Evolutionary conservation across 805 yeast genomes (phyloP).

Genomic region (Ogataea glucozyma): DNA sequence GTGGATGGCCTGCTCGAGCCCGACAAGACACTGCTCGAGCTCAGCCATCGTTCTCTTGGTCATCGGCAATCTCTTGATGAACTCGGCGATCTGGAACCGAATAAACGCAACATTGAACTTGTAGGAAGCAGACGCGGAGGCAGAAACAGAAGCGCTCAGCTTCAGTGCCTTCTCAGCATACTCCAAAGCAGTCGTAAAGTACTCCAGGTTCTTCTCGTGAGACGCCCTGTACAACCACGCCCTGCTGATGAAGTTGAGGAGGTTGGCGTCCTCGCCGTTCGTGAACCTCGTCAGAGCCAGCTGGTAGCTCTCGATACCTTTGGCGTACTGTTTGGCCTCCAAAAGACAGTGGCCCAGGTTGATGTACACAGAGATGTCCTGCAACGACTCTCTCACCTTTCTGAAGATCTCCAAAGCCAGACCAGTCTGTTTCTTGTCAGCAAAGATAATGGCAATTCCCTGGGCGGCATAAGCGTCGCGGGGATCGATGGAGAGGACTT

Average conservation of each 20-base stretch:
- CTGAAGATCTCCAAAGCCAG: constrained; percentile 84
- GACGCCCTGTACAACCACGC: constrained; percentile 85
- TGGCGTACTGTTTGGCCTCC: constrained; percentile 78
- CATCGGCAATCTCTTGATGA: constrained; percentile 59
- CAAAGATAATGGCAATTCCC: constrained; percentile 91
- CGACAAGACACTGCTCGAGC: constrained; percentile 54
- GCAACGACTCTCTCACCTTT: constrained; percentile 85
- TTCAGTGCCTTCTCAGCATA: constrained; percentile 59
- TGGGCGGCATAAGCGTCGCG: constrained; percentile 94
- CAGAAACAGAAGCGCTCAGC: constrained; percentile 37
- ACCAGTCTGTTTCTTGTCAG: constrained; percentile 74
- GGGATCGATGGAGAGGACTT: constrained; percentile 82
- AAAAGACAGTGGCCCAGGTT: constrained; percentile 86
- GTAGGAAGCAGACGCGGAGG: constrained; percentile 51
- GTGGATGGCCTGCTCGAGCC: constrained; percentile 62
- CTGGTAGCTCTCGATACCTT: constrained; percentile 88
- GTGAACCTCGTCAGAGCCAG: constrained; percentile 70
- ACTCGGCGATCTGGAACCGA: constrained; percentile 85
- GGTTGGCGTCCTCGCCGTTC: constrained; percentile 61
- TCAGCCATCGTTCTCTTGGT: constrained; percentile 63
- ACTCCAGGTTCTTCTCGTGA: constrained; percentile 62
- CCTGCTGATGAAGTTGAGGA: constrained; percentile 74
- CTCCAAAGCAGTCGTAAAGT: constrained; percentile 60
- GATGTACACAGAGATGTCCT: constrained; percentile 78
- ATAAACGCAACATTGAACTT: constrained; percentile 82